These are phyloP conservation scores for Trametes polyzona DNA, from an alignment of 1,284 basidiomycete genomes.

Conservation along the genomic window DNA sequence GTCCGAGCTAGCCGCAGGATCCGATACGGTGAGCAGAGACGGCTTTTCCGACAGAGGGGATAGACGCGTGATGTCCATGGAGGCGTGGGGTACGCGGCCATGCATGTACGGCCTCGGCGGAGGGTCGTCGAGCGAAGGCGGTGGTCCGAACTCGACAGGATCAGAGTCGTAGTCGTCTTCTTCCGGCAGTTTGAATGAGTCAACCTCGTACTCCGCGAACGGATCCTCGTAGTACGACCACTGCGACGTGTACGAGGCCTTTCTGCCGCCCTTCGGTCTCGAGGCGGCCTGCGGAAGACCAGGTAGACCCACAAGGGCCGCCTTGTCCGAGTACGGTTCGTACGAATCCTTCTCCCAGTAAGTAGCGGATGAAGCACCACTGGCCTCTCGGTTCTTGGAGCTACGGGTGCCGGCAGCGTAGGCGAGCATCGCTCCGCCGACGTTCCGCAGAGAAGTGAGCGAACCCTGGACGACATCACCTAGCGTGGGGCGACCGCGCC, in stretches of 20 bases:
- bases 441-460: constrained; percentile 53
- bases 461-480: constrained; percentile 36
- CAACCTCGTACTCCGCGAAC: constrained; percentile 53
- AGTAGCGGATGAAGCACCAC: constrained; percentile 32
- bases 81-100: constrained; percentile 31
- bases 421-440: constrained; percentile 41
- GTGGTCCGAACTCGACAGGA: constrained; percentile 22
- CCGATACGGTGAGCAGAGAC: constrained; percentile 30
- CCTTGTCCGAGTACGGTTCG: constrained; percentile 55
- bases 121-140: constrained; percentile 32
- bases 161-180: constrained; percentile 34
- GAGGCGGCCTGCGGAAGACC: constrained; percentile 23
- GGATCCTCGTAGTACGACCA: constrained; percentile 54
- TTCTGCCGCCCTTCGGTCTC: constrained; percentile 40
- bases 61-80: constrained; percentile 34
- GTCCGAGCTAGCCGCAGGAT: constrained; percentile 26
- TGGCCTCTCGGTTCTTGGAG: constrained; percentile 38
- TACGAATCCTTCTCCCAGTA: constrained; percentile 44
- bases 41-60: constrained; percentile 36
- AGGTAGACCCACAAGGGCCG: constrained; percentile 39
- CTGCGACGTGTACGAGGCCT: constrained; percentile 41
- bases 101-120: constrained; percentile 34
- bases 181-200: constrained; percentile 33
- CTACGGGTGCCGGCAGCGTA: constrained; percentile 41
- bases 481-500: constrained; percentile 31